Evolutionary conservation across 257 asterid genomes (phyloP), one percentile per base, ranked within the genome.

Genomic region (Anisodus tanguticus): DNA sequence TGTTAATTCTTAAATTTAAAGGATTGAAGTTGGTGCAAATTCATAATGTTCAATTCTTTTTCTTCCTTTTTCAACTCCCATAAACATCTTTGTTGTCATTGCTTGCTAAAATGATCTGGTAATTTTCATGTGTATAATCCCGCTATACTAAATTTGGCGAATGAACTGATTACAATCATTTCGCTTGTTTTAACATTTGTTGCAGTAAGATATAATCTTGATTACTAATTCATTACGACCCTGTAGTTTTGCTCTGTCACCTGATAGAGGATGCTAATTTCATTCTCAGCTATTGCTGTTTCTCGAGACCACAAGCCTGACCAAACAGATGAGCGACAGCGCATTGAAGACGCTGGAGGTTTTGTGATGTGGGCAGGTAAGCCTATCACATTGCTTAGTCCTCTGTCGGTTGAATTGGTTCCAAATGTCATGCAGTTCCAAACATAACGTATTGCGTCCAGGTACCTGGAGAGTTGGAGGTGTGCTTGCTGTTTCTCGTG

Each of bases 401-500:
- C 9, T 1, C 31, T 53, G 26, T 76, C 81, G 4, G 7, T 26
- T 76, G 26, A 26, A 26, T 22, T 77, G 55, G 15, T 51, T 51
- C 47, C 8, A 13, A 77, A 31, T 26, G 45, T 31, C 15, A 2
- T 53, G 15, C 64, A 53, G 39, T 35, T 77, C 58, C 43, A 26
- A 77, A 77, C 10, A 55, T 12, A 45, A 68, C 17, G 59, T 55
- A 6, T 79, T 58, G n/a, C 82, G 74, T 9, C 3, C 80, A 96
- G 99, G 99, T 86, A 96, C 99, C 76, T 96, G 99, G 99, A 92
- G 99, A 86, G 99, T 96, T 43, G 99, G 99, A 86, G 99, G 99
- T 19, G 99, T 96, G 80, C 98, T 96, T 83, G 99, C 99, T 83
- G 99, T 96, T 62, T 94, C 99, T 78, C 98, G 99, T 84, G 99